These are phyloP conservation scores for Elongisporangium anandrum DNA, from an alignment of 352 stramenopile genomes.

Conservation along the genomic window DNA sequence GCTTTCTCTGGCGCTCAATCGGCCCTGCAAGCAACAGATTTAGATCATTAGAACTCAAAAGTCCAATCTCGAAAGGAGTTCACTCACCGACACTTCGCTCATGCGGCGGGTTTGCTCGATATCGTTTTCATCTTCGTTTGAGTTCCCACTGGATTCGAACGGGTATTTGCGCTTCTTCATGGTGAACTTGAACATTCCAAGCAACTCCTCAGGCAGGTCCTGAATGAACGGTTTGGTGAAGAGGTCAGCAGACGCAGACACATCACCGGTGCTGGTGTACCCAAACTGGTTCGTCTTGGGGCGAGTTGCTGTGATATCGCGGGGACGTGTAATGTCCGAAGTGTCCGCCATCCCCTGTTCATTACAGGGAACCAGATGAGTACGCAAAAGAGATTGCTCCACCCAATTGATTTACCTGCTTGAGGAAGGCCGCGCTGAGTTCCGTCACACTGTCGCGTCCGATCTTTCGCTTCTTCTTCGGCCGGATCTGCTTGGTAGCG, in stretches of 20 bases:
- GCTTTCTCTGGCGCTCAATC: constrained; percentile 9
- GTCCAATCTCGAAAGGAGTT: no score
- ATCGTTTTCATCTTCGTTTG: constrained; percentile 19
- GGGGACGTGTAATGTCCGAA: constrained; percentile 61
- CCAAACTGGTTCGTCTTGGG: constrained; percentile 17
- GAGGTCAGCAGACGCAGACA: constrained; percentile 28
- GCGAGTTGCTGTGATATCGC: constrained; percentile 38
- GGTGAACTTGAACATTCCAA: constrained; percentile 75
- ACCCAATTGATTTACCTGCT: constrained; percentile 28
- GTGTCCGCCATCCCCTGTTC: constrained; percentile 59
- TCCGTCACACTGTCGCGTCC: constrained; percentile 76
- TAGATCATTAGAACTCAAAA: no score
- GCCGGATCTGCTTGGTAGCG: constrained; percentile 16
- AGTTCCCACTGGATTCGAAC: constrained; percentile 35
- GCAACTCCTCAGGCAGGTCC: constrained; percentile 53
- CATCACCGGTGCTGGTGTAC: constrained; percentile 13
- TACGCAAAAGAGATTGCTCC: background rate
- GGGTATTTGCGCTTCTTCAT: constrained; percentile 87
- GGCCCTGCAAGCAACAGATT: no score
- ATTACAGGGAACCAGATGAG: background rate
- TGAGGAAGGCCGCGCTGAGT: constrained; percentile 67
- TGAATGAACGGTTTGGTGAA: constrained; percentile 54
- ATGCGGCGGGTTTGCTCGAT: constrained; percentile 69
- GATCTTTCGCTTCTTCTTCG: constrained; percentile 83
- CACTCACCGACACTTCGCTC: constrained; percentile 50